Conservation (phyloP, 2,329 filamentous ascomycete genomes). For the Alternaria angustiovoidea region DNA sequence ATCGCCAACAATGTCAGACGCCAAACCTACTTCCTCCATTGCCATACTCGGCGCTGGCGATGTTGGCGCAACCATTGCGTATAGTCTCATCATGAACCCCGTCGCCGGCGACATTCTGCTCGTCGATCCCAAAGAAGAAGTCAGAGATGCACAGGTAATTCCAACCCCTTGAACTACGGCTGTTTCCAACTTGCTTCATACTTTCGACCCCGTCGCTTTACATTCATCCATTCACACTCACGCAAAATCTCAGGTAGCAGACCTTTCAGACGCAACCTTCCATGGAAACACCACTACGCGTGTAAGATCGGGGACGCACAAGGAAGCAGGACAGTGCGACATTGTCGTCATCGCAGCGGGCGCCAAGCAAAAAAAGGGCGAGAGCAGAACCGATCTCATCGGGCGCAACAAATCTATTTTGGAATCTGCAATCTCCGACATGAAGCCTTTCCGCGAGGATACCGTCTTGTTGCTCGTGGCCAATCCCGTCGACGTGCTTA, state of each 20-base stretch:
- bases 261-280: conserved; percentile 21
- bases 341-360: conserved; percentile 32
- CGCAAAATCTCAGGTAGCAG: background rate
- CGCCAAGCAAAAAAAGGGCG: conserved; percentile 34
- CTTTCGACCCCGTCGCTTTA: no score
- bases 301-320: conserved; percentile 30
- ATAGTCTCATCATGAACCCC: conserved; percentile 34
- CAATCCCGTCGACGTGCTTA: conserved; percentile 34
- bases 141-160: conserved; percentile 27
- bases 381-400: conserved; percentile 30
- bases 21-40: conserved; percentile 31
- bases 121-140: conserved; percentile 32
- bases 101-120: conserved; percentile 29
- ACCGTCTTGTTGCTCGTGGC: conserved; percentile 30
- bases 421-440: conserved; percentile 28
- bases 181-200: no score
- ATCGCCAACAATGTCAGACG: conserved; percentile 14
- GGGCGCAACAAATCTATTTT: conserved; percentile 34
- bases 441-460: conserved; percentile 28
- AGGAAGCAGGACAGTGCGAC: conserved; percentile 34
- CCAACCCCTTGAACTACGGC: background rate
- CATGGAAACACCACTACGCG: conserved; percentile 29
- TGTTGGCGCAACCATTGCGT: conserved; percentile 34
- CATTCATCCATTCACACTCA: no score
- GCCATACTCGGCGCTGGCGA: conserved; percentile 35